Conservation (phyloP, 345 rosid species). For the Anastatica hierochuntica region DNA sequence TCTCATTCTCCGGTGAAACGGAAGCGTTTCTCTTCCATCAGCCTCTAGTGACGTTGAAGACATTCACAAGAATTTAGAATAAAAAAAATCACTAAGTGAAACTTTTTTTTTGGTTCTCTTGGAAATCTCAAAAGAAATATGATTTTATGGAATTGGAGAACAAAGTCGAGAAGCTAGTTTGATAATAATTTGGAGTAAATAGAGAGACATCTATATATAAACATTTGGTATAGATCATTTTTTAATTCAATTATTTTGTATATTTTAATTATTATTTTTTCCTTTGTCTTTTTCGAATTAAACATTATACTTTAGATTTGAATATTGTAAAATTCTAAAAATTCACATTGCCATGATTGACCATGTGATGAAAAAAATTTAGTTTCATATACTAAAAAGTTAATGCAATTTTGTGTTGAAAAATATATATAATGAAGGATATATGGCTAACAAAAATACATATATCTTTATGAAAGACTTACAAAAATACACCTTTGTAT, state of each 20-base stretch:
- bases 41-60: too few species aligned
- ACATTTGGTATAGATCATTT: conserved; percentile 14
- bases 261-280: background rate
- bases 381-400: background rate
- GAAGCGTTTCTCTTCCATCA: too few species aligned
- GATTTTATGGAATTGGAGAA: conserved; percentile 8
- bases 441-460: too few species aligned
- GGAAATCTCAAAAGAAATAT: too few species aligned
- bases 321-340: too few species aligned
- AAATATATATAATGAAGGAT: background rate
- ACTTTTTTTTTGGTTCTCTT: conserved; percentile 4
- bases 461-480: background rate
- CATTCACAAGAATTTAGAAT: conserved; percentile 12
- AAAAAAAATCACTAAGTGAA: background rate
- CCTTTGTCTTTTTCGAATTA: conserved; percentile 18
- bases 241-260: background rate
- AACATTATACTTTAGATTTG: background rate
- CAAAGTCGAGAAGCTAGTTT: too few species aligned
- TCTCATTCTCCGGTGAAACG: too few species aligned
- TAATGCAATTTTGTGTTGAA: background rate
- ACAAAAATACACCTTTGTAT: too few species aligned
- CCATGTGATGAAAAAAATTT: background rate
- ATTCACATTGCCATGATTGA: background rate
- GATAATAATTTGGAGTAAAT: too few species aligned
- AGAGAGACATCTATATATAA: conserved; percentile 23